phyloP scores from a whole-genome alignment of 352 stramenopile species.

The Globisporangium iwayamae region DNA sequence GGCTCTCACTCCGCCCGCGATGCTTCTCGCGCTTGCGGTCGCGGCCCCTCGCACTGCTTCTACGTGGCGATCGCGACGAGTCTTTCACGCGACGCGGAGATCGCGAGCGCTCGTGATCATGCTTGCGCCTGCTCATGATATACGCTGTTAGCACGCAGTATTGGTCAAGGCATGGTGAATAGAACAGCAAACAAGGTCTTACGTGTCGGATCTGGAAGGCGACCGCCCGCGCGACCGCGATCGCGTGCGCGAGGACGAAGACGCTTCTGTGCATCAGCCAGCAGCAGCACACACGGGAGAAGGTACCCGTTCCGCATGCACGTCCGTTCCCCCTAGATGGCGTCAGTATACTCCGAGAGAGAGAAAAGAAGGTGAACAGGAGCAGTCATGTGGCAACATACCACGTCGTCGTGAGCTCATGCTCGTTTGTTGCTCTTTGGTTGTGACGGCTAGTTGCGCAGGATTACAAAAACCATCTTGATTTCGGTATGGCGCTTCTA shows the following conservation, averaged over 20 bases:
- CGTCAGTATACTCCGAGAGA: conserved; percentile 4
- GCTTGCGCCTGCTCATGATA: conserved; percentile 15
- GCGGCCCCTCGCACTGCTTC: neutral
- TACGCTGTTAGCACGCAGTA: neutral
- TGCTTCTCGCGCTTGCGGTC: conserved; percentile 3
- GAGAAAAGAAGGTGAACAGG: neutral
- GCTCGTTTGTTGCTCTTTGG: neutral
- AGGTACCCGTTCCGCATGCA: neutral
- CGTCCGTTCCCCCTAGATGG: conserved; percentile 12
- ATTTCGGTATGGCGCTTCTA: neutral
- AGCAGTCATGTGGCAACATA: conserved; percentile 6
- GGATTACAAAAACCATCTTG: neutral
- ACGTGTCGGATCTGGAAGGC: conserved; percentile 19
- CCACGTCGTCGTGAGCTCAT: conserved; percentile 8
- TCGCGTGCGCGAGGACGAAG: conserved; percentile 22
- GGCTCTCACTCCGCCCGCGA: neutral
- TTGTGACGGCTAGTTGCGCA: neutral
- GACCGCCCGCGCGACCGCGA: conserved; percentile 24
- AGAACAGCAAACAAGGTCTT: neutral
- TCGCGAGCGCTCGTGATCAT: conserved; percentile 17
- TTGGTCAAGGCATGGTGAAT: neutral
- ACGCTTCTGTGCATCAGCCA: conserved; percentile 21
- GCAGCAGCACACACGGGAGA: conserved; percentile 20
- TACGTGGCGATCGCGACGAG: conserved; percentile 4
- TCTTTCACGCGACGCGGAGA: conserved; percentile 5